Percentiles rank a stretch among this genome's conserved stretches.
phyloP scores from a whole-genome alignment of 2,329 filamentous ascomycete genomes.

The Chalaropsis ovoidea region DNA sequence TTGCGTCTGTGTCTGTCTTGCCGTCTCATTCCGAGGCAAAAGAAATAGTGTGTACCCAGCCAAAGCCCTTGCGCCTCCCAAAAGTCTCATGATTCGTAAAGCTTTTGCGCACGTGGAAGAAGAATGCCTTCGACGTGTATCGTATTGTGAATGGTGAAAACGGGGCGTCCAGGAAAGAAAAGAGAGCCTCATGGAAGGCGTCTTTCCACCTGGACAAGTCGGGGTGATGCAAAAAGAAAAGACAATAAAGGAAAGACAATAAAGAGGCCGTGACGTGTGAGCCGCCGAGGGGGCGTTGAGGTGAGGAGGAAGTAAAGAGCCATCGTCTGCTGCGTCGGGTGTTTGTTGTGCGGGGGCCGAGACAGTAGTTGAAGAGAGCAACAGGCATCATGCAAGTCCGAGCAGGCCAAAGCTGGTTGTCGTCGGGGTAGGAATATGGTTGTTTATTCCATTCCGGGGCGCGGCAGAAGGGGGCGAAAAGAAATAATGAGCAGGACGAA shows the following conservation, averaged over 20 bases:
- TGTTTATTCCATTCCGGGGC: neutral
- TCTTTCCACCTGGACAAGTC: neutral
- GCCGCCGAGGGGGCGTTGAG: no score
- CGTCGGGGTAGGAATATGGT: neutral
- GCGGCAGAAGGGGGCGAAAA: neutral
- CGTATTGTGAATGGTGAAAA: neutral
- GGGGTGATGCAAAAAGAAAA: neutral
- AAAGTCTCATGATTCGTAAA: constrained; percentile 1
- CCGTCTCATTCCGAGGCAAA: neutral
- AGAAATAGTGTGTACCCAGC: neutral
- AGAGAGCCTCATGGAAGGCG: neutral
- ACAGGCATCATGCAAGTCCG: no score
- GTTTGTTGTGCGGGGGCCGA: no score
- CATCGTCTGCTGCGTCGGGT: no score
- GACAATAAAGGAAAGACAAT: no score
- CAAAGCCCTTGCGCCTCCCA: neutral
- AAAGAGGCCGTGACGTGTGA: no score
- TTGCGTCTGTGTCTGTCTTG: neutral
- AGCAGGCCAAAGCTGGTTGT: neutral
- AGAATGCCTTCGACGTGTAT: neutral
- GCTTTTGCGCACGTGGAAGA: neutral
- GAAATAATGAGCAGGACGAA: constrained; percentile 1
- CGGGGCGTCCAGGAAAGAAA: neutral
- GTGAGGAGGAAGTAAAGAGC: neutral
- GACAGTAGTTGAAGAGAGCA: no score